These are phyloP conservation scores for Capronia epimyces DNA, from an alignment of 2,329 filamentous ascomycete genomes.

Conservation along the genomic window DNA sequence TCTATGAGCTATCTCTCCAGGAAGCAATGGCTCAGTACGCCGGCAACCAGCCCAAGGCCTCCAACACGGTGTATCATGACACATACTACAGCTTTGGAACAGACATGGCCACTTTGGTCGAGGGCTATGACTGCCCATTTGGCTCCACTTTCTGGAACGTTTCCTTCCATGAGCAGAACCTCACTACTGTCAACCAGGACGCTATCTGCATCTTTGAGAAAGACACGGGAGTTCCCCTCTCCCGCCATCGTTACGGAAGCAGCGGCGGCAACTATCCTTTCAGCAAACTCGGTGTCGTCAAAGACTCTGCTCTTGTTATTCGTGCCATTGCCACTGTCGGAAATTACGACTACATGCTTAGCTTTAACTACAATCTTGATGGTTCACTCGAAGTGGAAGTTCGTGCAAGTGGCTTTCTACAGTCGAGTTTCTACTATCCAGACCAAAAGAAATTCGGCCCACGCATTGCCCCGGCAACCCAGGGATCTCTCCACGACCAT, in stretches of 20 bases:
- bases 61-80: constrained; percentile 31
- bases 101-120: constrained; percentile 28
- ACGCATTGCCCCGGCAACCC: constrained; percentile 33
- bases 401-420: constrained; percentile 37
- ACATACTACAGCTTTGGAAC: constrained; percentile 32
- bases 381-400: constrained; percentile 50
- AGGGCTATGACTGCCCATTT: constrained; percentile 30
- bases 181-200: constrained; percentile 27
- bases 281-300: constrained; percentile 8
- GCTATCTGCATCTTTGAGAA: constrained; percentile 33
- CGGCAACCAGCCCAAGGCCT: constrained; percentile 31
- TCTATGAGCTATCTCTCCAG: constrained; percentile 51
- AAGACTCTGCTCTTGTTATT: constrained; percentile 37
- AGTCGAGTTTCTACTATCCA: constrained; percentile 27
- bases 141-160: constrained; percentile 14
- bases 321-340: constrained; percentile 48
- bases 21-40: constrained; percentile 52
- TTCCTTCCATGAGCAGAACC: constrained; percentile 6
- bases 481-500: constrained; percentile 36
- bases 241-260: constrained; percentile 30
- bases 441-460: constrained; percentile 35
- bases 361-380: constrained; percentile 48
- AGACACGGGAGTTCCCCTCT: constrained; percentile 30
- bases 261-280: constrained; percentile 9
- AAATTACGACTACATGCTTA: constrained; percentile 52